Evolutionary conservation across 257 asterid species (phyloP).

Genomic region (Ehretia macrophylla): DNA sequence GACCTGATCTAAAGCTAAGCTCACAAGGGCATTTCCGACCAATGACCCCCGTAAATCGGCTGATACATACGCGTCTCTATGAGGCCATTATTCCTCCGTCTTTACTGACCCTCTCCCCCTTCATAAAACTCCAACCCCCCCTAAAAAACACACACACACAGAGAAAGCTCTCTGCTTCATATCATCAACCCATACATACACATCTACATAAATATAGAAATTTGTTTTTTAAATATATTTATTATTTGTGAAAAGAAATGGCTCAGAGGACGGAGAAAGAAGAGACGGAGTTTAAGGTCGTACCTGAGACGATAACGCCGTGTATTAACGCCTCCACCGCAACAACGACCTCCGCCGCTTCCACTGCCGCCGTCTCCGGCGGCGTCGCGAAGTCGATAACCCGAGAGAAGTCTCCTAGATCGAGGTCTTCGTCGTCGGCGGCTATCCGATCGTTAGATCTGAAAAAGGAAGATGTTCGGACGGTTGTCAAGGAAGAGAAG

Average conservation of each 20-base stretch:
- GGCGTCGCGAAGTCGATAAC: slow-evolving; percentile 12
- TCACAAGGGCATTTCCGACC: slow-evolving; percentile 40
- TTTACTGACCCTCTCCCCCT: slow-evolving; percentile 21
- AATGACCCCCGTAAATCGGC: slow-evolving; percentile 22
- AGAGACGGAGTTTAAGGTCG: slow-evolving; percentile 77
- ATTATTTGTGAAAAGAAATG: slow-evolving; percentile 23
- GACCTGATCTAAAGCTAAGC: slow-evolving; percentile 33
- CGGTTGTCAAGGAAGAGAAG: slow-evolving; percentile 1
- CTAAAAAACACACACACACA: neutral
- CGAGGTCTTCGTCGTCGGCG: slow-evolving; percentile 23
- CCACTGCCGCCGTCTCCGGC: slow-evolving; percentile 35
- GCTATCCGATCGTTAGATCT: slow-evolving; percentile 36
- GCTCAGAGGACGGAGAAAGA: slow-evolving; percentile 81
- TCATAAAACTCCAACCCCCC: neutral
- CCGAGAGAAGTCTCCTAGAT: slow-evolving; percentile 43
- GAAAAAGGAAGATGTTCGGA: slow-evolving; percentile 15
- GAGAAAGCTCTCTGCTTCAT: neutral
- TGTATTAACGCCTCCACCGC: slow-evolving; percentile 69
- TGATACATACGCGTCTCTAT: slow-evolving; percentile 41
- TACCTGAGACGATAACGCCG: slow-evolving; percentile 53
- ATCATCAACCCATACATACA: neutral
- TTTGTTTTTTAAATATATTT: no score
- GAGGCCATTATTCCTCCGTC: slow-evolving; percentile 54
- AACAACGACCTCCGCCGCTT: slow-evolving; percentile 48
- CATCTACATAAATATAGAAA: neutral